Evolutionary conservation across 306 rosid genomes (phyloP).

Genomic region (Vigna radiata): DNA sequence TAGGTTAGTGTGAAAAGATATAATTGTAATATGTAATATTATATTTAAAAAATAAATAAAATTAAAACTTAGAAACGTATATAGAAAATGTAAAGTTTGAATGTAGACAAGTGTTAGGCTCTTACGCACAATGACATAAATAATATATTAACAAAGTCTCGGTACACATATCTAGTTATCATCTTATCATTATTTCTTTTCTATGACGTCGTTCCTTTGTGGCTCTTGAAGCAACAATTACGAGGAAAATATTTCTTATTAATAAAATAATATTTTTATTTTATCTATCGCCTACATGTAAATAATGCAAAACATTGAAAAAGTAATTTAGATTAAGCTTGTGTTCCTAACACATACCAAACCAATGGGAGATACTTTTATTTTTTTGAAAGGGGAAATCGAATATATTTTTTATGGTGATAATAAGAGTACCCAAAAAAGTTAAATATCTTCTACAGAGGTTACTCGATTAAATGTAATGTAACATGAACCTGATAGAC

Average conservation of each 20-base stretch:
- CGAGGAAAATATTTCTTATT: background rate
- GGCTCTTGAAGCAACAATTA: conserved; percentile 20
- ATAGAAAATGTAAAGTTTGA: background rate
- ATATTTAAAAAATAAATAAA: background rate
- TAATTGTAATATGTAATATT: background rate
- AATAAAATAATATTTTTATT: too few relatives aligned
- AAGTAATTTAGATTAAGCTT: too few relatives aligned
- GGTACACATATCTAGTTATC: conserved; percentile 9
- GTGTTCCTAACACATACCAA: too few relatives aligned
- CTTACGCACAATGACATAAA: conserved; percentile 18
- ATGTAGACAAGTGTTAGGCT: conserved; percentile 21
- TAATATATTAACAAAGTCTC: background rate
- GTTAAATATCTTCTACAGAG: too few relatives aligned
- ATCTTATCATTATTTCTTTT: conserved; percentile 8
- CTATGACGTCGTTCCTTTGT: background rate
- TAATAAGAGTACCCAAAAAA: too few relatives aligned
- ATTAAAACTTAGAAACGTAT: background rate
- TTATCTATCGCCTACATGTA: too few relatives aligned
- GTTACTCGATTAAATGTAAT: too few relatives aligned
- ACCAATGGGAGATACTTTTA: too few relatives aligned
- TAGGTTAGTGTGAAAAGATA: background rate
- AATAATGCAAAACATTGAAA: too few relatives aligned
- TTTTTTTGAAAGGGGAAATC: too few relatives aligned
- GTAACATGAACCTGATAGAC: too few relatives aligned
- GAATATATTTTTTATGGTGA: too few relatives aligned